These are phyloP conservation scores for Acanthamoeba royreba DNA, from an alignment of 208 protist species.

Conservation along the genomic window DNA sequence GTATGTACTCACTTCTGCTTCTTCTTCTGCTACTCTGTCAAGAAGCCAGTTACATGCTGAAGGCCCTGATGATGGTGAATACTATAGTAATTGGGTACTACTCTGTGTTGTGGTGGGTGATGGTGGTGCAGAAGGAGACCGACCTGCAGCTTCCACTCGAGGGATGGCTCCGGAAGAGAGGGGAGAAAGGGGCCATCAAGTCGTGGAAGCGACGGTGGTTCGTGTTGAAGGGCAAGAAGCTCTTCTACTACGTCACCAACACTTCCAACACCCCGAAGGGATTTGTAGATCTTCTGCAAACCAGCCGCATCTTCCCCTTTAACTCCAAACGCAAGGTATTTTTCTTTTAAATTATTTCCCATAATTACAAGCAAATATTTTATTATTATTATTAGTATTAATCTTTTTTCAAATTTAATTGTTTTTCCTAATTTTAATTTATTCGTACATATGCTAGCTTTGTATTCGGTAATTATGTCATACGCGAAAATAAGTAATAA, in stretches of 20 bases:
- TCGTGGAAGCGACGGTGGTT: constrained; percentile 7
- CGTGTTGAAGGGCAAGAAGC: constrained; percentile 24
- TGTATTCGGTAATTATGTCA: too few species aligned
- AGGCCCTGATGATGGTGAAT: too few species aligned
- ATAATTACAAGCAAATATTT: too few species aligned
- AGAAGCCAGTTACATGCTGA: too few species aligned
- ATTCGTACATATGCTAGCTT: too few species aligned
- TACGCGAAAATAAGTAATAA: too few species aligned
- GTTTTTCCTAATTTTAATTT: background rate
- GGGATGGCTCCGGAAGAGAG: constrained; percentile 3
- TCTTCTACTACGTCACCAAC: constrained; percentile 35
- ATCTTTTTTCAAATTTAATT: background rate
- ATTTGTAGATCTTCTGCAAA: constrained; percentile 23
- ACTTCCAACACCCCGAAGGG: constrained; percentile 1
- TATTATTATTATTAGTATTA: background rate
- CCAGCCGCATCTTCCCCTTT: background rate
- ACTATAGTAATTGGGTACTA: too few species aligned
- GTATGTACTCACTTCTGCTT: too few species aligned
- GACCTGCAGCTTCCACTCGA: background rate
- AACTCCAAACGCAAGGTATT: background rate
- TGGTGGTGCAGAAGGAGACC: background rate
- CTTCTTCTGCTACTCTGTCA: too few species aligned
- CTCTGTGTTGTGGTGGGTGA: too few species aligned
- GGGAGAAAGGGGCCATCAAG: constrained; percentile 24
- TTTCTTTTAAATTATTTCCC: too few species aligned